Conservation (phyloP, 257 asterid genomes). For the Marsdenia floribunda region DNA sequence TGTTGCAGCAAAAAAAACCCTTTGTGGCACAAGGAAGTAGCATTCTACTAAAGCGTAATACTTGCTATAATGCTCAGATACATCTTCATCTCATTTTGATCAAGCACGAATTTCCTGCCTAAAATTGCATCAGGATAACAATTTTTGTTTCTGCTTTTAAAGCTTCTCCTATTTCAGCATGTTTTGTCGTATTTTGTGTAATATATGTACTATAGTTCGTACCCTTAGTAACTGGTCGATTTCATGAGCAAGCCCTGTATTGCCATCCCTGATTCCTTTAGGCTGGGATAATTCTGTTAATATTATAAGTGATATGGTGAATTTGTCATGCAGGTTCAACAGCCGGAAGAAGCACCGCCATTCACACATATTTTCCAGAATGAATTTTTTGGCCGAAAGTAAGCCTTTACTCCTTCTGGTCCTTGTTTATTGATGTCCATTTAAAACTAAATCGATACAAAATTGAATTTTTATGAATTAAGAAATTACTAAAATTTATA, state of each 20-base stretch:
- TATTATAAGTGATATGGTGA: neutral
- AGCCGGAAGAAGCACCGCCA: constrained; percentile 50
- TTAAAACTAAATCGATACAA: neutral
- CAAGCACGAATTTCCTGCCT: neutral
- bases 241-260: neutral
- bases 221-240: neutral
- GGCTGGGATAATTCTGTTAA: neutral
- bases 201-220: neutral
- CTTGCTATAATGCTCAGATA: neutral
- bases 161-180: neutral
- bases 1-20: no score
- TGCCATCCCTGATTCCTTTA: neutral
- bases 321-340: constrained; percentile 41
- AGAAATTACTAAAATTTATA: no score
- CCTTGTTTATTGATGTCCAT: constrained; percentile 5
- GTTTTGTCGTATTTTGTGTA: neutral
- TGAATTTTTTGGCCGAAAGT: constrained; percentile 57
- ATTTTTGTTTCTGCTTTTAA: neutral
- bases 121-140: neutral
- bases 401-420: constrained; percentile 25
- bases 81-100: neutral
- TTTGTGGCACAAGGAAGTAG: neutral
- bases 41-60: neutral
- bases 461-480: no score
- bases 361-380: constrained; percentile 52